Evolutionary conservation across 768 basidiomycete species (phyloP).

Genomic region (Leccinum uliginosum): DNA sequence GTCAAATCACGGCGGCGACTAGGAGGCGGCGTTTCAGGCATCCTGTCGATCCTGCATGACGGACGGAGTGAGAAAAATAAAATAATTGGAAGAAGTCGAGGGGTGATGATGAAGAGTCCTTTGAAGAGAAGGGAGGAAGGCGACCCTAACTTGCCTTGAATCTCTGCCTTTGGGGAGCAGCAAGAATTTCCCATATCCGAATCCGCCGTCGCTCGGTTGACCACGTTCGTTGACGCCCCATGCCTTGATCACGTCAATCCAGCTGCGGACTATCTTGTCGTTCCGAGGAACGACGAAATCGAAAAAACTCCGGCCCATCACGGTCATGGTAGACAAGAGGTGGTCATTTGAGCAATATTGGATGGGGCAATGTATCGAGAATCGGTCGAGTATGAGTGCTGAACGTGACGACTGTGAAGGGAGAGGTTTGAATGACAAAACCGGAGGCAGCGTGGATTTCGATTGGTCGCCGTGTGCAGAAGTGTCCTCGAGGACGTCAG

Average conservation of each 20-base stretch:
- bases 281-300: constrained; percentile 68
- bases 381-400: constrained; percentile 79
- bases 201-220: constrained; percentile 79
- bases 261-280: constrained; percentile 61
- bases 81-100: not conserved
- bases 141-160: constrained; percentile 36
- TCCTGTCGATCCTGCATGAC: constrained; percentile 22
- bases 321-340: constrained; percentile 53
- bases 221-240: constrained; percentile 86
- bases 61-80: not conserved
- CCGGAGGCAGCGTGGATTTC: constrained; percentile 7
- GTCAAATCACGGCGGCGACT: constrained; percentile 30
- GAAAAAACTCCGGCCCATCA: constrained; percentile 65
- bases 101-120: not conserved
- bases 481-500: constrained; percentile 11
- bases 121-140: not conserved
- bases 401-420: constrained; percentile 70
- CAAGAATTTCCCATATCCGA: constrained; percentile 73
- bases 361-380: constrained; percentile 60
- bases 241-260: constrained; percentile 74
- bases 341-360: constrained; percentile 73
- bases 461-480: constrained; percentile 2
- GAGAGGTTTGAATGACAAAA: constrained; percentile 56
- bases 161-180: constrained; percentile 57
- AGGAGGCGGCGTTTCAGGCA: constrained; percentile 23